phyloP scores from a whole-genome alignment of 352 stramenopile genomes.

The Aphanomyces euteiches region DNA sequence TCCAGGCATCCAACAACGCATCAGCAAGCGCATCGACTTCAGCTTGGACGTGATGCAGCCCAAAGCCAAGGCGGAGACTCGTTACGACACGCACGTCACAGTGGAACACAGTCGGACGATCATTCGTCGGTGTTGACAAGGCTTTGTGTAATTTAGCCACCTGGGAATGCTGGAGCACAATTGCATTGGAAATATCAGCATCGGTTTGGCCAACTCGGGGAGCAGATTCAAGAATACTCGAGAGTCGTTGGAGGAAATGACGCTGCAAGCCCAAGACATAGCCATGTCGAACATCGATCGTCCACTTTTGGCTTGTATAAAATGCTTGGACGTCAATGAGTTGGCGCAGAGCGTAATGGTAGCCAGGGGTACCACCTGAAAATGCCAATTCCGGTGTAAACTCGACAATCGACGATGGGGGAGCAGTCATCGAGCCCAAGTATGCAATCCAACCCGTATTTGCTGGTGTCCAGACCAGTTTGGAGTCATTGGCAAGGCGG shows the following conservation, averaged over 20 bases:
- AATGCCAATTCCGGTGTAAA: conserved; percentile 22
- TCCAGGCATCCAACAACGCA: conserved; percentile 1
- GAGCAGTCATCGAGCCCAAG: conserved; percentile 3
- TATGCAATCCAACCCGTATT: conserved; percentile 27
- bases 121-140: background rate
- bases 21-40: conserved; percentile 19
- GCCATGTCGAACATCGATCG: background rate
- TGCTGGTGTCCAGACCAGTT: background rate
- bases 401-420: background rate
- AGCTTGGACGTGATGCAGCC: conserved; percentile 8
- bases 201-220: background rate
- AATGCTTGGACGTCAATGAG: conserved; percentile 19
- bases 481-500: background rate
- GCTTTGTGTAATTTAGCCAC: background rate
- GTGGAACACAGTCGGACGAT: conserved; percentile 12
- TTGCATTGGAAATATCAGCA: conserved; percentile 16
- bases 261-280: conserved; percentile 16
- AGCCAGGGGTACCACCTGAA: background rate
- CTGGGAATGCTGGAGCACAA: conserved; percentile 14
- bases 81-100: conserved; percentile 16
- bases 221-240: background rate
- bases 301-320: conserved; percentile 18
- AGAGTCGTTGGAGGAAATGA: conserved; percentile 6
- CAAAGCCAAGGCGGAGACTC: conserved; percentile 23
- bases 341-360: conserved; percentile 20